Percentiles rank a stretch among this genome's conserved stretches.
Evolutionary conservation across 129 eudicot species (phyloP).

Genomic region (Flaveria trinervia): DNA sequence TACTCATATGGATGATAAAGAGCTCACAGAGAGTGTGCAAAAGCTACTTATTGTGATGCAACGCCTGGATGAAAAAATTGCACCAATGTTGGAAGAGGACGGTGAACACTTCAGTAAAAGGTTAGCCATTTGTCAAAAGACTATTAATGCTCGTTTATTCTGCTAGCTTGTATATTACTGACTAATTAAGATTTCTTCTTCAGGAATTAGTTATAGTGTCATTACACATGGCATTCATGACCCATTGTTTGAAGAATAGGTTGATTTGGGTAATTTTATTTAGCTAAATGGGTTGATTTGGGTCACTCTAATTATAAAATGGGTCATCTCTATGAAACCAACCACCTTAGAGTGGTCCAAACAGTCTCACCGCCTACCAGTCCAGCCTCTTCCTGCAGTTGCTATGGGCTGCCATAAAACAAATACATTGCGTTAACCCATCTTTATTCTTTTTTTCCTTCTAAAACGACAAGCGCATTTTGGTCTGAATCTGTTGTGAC

Average conservation of each 20-base stretch:
- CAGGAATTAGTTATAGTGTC: neutral
- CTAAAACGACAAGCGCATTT: neutral
- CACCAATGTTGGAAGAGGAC: conserved; percentile 85
- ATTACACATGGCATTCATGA: neutral
- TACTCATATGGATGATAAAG: conserved; percentile 84
- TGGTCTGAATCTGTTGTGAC: neutral
- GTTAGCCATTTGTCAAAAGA: conserved; percentile 35
- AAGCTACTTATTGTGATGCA: conserved; percentile 96
- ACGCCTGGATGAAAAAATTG: conserved; percentile 75
- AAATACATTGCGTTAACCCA: neutral
- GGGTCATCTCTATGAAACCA: neutral
- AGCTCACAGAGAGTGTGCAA: conserved; percentile 85
- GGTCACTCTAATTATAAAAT: neutral
- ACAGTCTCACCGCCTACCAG: neutral
- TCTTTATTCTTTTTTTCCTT: neutral
- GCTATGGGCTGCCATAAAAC: neutral
- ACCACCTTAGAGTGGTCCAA: neutral
- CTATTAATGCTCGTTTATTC: neutral
- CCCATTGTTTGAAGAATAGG: neutral
- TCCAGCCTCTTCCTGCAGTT: neutral
- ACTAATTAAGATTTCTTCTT: neutral
- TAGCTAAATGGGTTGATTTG: neutral
- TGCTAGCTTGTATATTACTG: neutral
- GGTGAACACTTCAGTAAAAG: conserved; percentile 88
- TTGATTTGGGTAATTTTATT: neutral